Base-by-base conservation (phyloP, 805 yeast genomes). In the Candida michaelii region DNA sequence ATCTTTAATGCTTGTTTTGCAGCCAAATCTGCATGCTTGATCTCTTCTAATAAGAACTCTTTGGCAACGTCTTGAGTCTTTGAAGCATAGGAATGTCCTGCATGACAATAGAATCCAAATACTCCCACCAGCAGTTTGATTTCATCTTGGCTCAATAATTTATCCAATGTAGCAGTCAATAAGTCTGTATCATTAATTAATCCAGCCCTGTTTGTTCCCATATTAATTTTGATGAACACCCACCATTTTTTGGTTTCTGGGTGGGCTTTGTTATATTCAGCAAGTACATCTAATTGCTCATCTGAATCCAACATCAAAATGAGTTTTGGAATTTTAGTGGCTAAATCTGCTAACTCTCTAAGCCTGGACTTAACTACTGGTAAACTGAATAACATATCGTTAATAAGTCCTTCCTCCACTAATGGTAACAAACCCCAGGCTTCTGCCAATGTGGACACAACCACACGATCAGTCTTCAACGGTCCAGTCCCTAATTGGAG, bases 171-270 rank as follows among this genome's bases (percentile, higher is more conserved):
- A 1, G 57, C 45, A 0, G 55, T 46, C n/a, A 82, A 56, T 19
- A 59, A 63, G 1, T 58, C 61, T 1, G 72, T 52, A 21, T 58
- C 69, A 24, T 46, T 46, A 2, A 42, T 25, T 17, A 65, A 44
- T 7, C 95, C 95, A 3, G 93, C 93, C 43, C 95, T 63, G 45
- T 78, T 66, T 2, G 85, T 79, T 1, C 93, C 93, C 72, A 80
- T 75, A 52, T 86, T 80, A 30, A 86, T 68, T 58, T 86, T 86
- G 41, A 86, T 57, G 50, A 82, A 83, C 1, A 83, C 58, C 1
- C 82, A 74, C 89, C 90, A 84, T 45, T 69, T 68, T 32, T 58
- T 55, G 5, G 51, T 30, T 1, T 39, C 25, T 14, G 62, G 50
- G 30, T 59, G 48, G 4, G 30, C 36, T 10, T 47, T 50, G 31